Conservation (phyloP, 805 yeast species). For the Myxozyma geophila region DNA sequence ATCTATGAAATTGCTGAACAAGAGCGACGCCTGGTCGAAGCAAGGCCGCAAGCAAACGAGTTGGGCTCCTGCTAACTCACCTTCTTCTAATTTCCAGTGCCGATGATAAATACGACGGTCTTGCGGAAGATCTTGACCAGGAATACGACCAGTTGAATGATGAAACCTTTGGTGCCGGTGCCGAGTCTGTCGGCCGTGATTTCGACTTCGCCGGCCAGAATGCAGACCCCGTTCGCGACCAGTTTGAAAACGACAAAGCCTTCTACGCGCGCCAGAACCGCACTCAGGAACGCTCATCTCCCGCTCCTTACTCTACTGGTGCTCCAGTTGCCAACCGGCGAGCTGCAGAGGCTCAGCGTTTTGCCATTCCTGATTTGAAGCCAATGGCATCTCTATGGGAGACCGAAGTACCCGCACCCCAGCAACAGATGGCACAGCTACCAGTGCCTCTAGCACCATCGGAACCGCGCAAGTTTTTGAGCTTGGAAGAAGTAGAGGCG, state of each 20-base stretch:
- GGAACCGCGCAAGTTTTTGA: slow-evolving; percentile 55
- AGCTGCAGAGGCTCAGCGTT: slow-evolving; percentile 4
- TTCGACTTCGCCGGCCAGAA: slow-evolving; percentile 62
- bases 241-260: slow-evolving; percentile 39
- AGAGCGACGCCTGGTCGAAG: neutral
- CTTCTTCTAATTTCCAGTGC: slow-evolving; percentile 1
- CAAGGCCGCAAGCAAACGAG: neutral
- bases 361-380: slow-evolving; percentile 49
- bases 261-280: slow-evolving; percentile 43
- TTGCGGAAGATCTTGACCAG: slow-evolving; percentile 65
- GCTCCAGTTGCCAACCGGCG: slow-evolving; percentile 45
- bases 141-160: slow-evolving; percentile 81
- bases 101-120: slow-evolving; percentile 81
- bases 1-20: neutral
- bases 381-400: slow-evolving; percentile 79
- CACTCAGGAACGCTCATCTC: neutral
- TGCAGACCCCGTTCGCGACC: slow-evolving; percentile 41
- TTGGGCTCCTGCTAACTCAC: neutral
- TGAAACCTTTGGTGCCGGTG: slow-evolving; percentile 70
- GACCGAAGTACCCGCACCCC: slow-evolving; percentile 36
- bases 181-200: slow-evolving; percentile 59
- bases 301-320: slow-evolving; percentile 48
- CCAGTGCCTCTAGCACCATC: slow-evolving; percentile 19
- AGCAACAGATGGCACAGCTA: neutral
- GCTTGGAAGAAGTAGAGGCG: slow-evolving; percentile 86